Evolutionary conservation across 768 basidiomycete species (phyloP), one percentile per base, ranked within the genome.

Genomic region (Rubroboletus satanas): DNA sequence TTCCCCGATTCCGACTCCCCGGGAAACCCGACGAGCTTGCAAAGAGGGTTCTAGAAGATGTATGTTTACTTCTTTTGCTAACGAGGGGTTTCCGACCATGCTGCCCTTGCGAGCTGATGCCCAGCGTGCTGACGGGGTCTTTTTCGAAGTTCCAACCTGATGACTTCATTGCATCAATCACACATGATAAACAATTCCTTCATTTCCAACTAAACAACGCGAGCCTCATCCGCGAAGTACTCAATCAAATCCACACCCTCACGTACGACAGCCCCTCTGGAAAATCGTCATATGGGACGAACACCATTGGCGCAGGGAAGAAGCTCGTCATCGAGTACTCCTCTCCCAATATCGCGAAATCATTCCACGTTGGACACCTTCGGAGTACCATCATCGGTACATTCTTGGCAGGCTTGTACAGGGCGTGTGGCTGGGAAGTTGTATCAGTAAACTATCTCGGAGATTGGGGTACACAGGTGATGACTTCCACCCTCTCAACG

Each of bases 361-460:
- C 88, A 5, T 98, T 98, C 83, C 96, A 99, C 63, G 94, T 97
- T 49, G 97, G 96, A 14, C 96, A 98, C 72, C 74, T 98, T 56
- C 83, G 96, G 37, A 94, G 92, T 51, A 99, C 96, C n/a, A 99
- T 99, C 70, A 96, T 98, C 66, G 96, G 96, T n/a, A 88, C 91
- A 0, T 97, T 97, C 76, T 72, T 98, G 55, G 77, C 83, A 10
- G 98, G 98, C 73, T 63, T 98, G 39, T 96, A 98, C 78, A 87
- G 85, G 66, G 81, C 91, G 7, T 92, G 88, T 64, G 95, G 96
- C 15, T 98, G 93, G 94, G 82, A 93, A 7, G 93, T 95, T n/a
- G 71, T 82, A 36, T 81, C 88, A 2, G 76, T 98, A 73, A 99
- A 99, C 70, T 99, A 99, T 69, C 81, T 98, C 15, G 96, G 96